Evolutionary conservation across 2,329 filamentous ascomycete genomes (phyloP).

Genomic region (Calycina herbarum): DNA sequence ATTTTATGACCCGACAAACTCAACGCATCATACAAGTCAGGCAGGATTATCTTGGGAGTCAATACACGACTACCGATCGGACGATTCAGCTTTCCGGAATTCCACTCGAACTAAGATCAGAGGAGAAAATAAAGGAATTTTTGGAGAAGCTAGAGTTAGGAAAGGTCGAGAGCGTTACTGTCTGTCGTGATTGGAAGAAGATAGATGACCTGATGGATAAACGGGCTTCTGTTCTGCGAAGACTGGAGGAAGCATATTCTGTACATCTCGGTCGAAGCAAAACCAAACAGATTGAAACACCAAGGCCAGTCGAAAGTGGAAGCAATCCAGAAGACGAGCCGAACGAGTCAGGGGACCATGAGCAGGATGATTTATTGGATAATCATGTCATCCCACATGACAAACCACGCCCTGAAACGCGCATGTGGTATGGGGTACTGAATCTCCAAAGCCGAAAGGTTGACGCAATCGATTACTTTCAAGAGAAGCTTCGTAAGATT

Average conservation of each 20-base stretch:
- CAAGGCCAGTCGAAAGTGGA: slow-evolving; percentile 32
- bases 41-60: slow-evolving; percentile 88
- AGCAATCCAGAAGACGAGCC: slow-evolving; percentile 39
- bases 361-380: slow-evolving; percentile 60
- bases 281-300: slow-evolving; percentile 45
- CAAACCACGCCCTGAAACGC: slow-evolving; percentile 63
- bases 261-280: slow-evolving; percentile 64
- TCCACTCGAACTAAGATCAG: slow-evolving; percentile 73
- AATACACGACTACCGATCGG: slow-evolving; percentile 93
- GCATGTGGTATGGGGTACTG: slow-evolving; percentile 77
- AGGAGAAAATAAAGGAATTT: slow-evolving; percentile 80
- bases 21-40: slow-evolving; percentile 80
- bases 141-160: slow-evolving; percentile 88
- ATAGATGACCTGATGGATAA: slow-evolving; percentile 73
- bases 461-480: slow-evolving; percentile 93
- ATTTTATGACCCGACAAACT: slow-evolving; percentile 80
- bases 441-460: slow-evolving; percentile 70
- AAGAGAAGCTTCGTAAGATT: slow-evolving; percentile 75
- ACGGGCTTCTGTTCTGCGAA: slow-evolving; percentile 64
- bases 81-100: slow-evolving; percentile 92
- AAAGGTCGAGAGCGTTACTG: slow-evolving; percentile 80
- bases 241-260: slow-evolving; percentile 82
- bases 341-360: slow-evolving; percentile 48
- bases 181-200: slow-evolving; percentile 84
- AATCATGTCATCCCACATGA: slow-evolving; percentile 45